Percentiles rank a stretch among this genome's conserved stretches.
Conservation (phyloP, 257 asterid species). For the Thymus mandschuricus region DNA sequence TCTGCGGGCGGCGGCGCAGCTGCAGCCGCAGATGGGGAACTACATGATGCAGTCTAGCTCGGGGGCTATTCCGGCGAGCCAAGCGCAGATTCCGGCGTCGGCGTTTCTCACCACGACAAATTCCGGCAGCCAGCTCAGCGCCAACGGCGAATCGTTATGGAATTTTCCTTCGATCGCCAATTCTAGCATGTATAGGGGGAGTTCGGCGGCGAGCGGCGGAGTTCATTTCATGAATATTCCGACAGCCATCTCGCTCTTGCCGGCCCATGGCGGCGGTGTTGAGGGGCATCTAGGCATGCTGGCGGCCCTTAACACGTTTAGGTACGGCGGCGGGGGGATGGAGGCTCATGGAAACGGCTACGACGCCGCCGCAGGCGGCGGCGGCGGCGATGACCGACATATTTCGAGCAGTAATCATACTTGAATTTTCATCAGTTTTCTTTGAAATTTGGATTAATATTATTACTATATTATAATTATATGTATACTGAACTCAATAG, state of each 20-base stretch:
- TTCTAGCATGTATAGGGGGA: slow-evolving; percentile 40
- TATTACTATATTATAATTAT: not conserved
- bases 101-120: slow-evolving; percentile 38
- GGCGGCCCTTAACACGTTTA: slow-evolving; percentile 47
- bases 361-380: slow-evolving; percentile 18
- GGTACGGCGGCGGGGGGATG: slow-evolving; percentile 39
- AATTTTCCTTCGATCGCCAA: slow-evolving; percentile 39
- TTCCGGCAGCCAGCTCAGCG: slow-evolving; percentile 35
- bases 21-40: slow-evolving; percentile 43
- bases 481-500: not conserved
- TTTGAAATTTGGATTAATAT: slow-evolving; percentile 14
- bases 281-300: slow-evolving; percentile 66
- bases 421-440: slow-evolving; percentile 2
- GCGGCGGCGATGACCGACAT: slow-evolving; percentile 34
- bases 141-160: slow-evolving; percentile 54
- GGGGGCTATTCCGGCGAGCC: slow-evolving; percentile 44
- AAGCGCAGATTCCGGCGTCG: slow-evolving; percentile 40
- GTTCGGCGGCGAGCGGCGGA: slow-evolving; percentile 39
- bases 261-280: slow-evolving; percentile 36
- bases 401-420: slow-evolving; percentile 26
- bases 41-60: slow-evolving; percentile 41
- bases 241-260: slow-evolving; percentile 41
- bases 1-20: slow-evolving; percentile 32
- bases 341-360: slow-evolving; percentile 32
- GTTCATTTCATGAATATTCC: slow-evolving; percentile 61